Evolutionary conservation across 805 yeast species (phyloP), one percentile per base, ranked within the genome.

Genomic region (Candida patagonica): DNA sequence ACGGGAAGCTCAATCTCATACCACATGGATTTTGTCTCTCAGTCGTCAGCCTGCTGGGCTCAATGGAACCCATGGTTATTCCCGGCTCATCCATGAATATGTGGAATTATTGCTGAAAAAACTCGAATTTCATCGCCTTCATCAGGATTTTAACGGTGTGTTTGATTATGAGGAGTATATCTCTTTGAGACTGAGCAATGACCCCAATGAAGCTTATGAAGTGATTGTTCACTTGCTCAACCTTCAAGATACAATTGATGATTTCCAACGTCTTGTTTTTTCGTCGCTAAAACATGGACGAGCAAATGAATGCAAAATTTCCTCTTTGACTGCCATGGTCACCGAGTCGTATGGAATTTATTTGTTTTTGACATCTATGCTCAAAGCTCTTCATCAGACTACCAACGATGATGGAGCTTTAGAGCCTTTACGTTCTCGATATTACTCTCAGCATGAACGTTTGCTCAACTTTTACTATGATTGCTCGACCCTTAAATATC

Each of bases 161-260:
- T 89, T 89, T 60, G 98, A 89, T 57, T 92, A 89, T 56, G 95
- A 87, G 59, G 98, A 89, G 58, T 92, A 89, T 56, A 77, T 88
- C 32, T 84, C 96, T 3, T 68, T 89, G 49, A 74, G 84, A 42
- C 77, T 87, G 2, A 94, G 85, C 27, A 79, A 85, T 52, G 95
- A 89, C 59, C 96, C 96, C 5, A 87, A 89, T 56, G 95, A 87
- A 62, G 97, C 97, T 5, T 88, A 81, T 57, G 95, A 89, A 55
- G 78, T 94, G 1, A 76, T 89, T 45, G 58, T 85, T 47, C 96
- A 86, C 56, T 67, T 89, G 52, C 79, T 86, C 84, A 75, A 76
- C 33, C 65, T 89, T 42, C 96, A 87, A 60, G 96, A 89, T 55
- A 67, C 76, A 16, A 74, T 87, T 39, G 89, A 84, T 55, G 81